These are phyloP conservation scores for Brassica rapa DNA, from an alignment of 345 rosid genomes.

Conservation along the genomic window DNA sequence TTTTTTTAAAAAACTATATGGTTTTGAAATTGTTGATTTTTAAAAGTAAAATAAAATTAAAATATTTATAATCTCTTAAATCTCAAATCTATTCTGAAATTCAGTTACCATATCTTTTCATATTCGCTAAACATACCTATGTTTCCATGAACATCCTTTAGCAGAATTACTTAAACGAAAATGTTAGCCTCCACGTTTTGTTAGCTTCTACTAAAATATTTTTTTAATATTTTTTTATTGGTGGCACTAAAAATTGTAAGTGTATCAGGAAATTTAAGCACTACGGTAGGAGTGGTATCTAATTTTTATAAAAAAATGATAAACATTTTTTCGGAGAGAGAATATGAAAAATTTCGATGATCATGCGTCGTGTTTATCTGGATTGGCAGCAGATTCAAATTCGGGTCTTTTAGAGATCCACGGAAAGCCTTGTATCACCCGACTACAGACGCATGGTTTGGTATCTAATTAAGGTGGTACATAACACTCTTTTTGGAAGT, in stretches of 20 bases:
- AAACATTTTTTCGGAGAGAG: no score
- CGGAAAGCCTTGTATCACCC: no score
- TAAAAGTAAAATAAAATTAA: neutral
- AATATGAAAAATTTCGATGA: no score
- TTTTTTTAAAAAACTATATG: neutral
- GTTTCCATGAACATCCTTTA: neutral
- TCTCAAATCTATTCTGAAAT: neutral
- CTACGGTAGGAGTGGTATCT: neutral
- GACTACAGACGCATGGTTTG: neutral
- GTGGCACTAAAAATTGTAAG: neutral
- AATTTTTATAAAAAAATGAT: no score
- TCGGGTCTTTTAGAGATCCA: no score
- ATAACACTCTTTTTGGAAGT: neutral
- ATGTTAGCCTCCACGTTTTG: neutral
- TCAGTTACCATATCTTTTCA: neutral
- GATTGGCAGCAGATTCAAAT: no score
- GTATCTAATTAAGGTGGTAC: neutral
- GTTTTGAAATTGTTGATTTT: neutral
- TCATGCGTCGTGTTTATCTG: no score
- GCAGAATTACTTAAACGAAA: neutral
- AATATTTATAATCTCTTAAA: neutral
- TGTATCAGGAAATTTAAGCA: neutral
- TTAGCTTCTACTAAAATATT: neutral
- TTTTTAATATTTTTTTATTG: neutral
- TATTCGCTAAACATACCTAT: neutral